These are phyloP conservation scores for Acephala macrosclerotiorum DNA, from an alignment of 2,329 filamentous ascomycete species.

Conservation along the genomic window DNA sequence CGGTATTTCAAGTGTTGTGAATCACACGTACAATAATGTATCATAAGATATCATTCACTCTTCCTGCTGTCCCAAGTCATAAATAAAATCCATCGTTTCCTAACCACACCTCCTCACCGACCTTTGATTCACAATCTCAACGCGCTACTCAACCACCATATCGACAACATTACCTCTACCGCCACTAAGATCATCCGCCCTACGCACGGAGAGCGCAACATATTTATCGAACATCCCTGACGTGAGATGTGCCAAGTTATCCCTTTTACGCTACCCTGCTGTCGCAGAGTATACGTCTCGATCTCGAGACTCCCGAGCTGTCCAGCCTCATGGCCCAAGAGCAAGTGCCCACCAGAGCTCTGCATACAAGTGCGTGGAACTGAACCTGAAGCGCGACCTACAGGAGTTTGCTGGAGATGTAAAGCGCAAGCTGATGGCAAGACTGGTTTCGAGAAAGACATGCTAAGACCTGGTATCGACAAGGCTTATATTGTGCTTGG, in stretches of 20 bases:
- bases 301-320: constrained; percentile 34
- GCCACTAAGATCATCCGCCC: background rate
- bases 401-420: constrained; percentile 40
- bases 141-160: background rate
- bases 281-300: constrained; percentile 36
- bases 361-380: constrained; percentile 32
- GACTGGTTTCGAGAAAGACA: constrained; percentile 24
- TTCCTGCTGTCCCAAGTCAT: constrained; percentile 1
- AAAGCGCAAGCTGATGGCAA: constrained; percentile 19
- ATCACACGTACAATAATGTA: constrained; percentile 6
- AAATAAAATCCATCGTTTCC: background rate
- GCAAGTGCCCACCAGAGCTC: constrained; percentile 39
- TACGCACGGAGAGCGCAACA: background rate
- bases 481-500: constrained; percentile 34
- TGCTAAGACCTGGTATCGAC: constrained; percentile 37
- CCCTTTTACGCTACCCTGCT: constrained; percentile 38
- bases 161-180: background rate
- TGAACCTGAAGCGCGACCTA: constrained; percentile 17
- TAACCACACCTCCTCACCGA: background rate
- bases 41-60: constrained; percentile 12
- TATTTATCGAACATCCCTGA: background rate
- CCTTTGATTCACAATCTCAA: background rate
- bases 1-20: constrained; percentile 1
- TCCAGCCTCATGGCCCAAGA: constrained; percentile 36
- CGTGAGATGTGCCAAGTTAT: constrained; percentile 37